These are phyloP conservation scores for Alternaria angustiovoidea DNA, from an alignment of 2,329 filamentous ascomycete species.

Conservation along the genomic window DNA sequence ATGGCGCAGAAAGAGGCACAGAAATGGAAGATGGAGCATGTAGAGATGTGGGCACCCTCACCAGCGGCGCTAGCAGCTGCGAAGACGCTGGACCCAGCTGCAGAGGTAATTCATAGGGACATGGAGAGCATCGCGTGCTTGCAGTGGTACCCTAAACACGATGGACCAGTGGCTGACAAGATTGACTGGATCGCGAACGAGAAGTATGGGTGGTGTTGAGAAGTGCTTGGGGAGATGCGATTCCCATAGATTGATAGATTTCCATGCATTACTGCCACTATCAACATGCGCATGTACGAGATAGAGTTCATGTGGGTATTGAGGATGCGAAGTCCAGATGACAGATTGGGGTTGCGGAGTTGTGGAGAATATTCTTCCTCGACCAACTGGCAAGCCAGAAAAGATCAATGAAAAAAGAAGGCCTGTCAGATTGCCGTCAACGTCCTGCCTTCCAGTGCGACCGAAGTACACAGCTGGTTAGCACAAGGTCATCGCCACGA, in stretches of 20 bases:
- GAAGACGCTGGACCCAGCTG: constrained; percentile 55
- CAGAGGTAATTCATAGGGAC: constrained; percentile 66
- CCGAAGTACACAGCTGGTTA: constrained; percentile 76
- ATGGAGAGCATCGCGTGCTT: constrained; percentile 74
- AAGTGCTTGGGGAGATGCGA: background rate
- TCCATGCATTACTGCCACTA: background rate
- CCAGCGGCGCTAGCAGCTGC: constrained; percentile 56
- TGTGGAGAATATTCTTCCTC: constrained; percentile 36
- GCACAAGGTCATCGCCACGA: constrained; percentile 96
- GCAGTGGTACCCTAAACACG: constrained; percentile 67
- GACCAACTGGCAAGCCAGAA: constrained; percentile 43
- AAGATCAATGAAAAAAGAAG: constrained; percentile 44
- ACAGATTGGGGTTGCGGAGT: background rate
- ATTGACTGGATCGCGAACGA: constrained; percentile 79
- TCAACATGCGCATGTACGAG: background rate
- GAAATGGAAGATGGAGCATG: constrained; percentile 72
- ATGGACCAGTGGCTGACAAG: constrained; percentile 56
- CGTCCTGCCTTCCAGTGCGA: constrained; percentile 79
- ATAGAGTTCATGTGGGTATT: background rate
- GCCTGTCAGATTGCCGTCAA: constrained; percentile 87
- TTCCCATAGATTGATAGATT: background rate
- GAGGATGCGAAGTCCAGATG: background rate
- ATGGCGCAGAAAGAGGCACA: constrained; percentile 75
- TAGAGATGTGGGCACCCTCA: constrained; percentile 86
- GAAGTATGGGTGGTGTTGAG: constrained; percentile 79